Base-by-base conservation (phyloP, 1,284 basidiomycete species). In the Moesziomyces sp. region DNA sequence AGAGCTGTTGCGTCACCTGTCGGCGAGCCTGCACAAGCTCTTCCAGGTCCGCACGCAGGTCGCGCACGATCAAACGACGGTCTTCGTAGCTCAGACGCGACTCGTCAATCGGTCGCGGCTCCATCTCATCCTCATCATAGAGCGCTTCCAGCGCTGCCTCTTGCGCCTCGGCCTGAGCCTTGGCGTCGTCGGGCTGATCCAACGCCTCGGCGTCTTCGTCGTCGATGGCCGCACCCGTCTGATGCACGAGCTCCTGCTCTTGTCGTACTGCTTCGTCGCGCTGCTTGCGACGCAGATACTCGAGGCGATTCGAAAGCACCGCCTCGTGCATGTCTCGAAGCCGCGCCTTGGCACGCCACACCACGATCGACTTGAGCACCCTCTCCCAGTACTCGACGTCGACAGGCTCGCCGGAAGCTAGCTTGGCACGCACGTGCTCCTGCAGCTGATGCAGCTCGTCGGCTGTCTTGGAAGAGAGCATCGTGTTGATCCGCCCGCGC, bases 381-480 rank as follows among this genome's bases (percentile, higher is more conserved):
- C 90, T 88, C 85, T 98, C 96, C 97, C 97, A 99, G 83, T 99
- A 99, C 84, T 99, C 97, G 14, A 91, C 92, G 84, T 99, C 97
- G 43, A 99, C 89, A 1, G 95, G 94, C 85, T 98, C 94, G 34
- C 93, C 93, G 64, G 93, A 93, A 0, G 88, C 87, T 1, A 99
- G 88, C 85, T 99, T 99, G 52, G 88, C 88, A 78, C 94, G 92
- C 16, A 99, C 91, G 78, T 91, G 91, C 61, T 89, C 88, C 85
- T 99, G 96, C 34, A 99, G 87, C 43, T 88, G 88, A 19, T 89
- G 87, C 38, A 99, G 88, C 67, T 97, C 91, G 3, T 93, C 91
- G 10, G 63, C 48, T 38, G 77, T 57, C 55, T 83, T 82, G 26
- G 57, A 43, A 5, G 68, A 57, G 1, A 84, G 74, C 80, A 84